Conservation (phyloP, 2,329 filamentous ascomycete genomes). For the Xylaria sp. region DNA sequence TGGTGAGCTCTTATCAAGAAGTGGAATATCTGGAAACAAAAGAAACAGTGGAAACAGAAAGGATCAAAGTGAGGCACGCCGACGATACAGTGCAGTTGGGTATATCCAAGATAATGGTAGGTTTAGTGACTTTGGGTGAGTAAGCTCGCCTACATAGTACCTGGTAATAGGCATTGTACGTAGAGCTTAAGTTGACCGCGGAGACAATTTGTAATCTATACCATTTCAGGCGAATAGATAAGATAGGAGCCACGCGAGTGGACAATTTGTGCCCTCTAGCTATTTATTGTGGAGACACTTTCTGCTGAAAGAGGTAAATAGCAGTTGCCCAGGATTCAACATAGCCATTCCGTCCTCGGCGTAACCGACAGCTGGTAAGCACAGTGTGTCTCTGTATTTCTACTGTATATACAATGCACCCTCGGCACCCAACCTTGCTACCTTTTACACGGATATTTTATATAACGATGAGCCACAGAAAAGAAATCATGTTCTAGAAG, state of each 20-base stretch:
- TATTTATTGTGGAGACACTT: not conserved
- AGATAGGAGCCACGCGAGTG: conserved; percentile 9
- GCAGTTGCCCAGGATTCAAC: not conserved
- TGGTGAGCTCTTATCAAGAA: not conserved
- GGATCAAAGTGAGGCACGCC: not conserved
- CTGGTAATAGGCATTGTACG: not conserved
- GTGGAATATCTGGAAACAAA: conserved; percentile 6
- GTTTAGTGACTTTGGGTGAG: not conserved
- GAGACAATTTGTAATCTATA: conserved; percentile 4
- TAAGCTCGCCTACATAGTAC: not conserved
- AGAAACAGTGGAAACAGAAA: conserved; percentile 3
- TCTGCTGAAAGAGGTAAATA: not conserved
- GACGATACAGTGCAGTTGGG: not conserved
- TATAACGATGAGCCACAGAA: not conserved
- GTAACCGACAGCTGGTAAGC: conserved; percentile 4
- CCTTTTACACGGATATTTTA: not conserved
- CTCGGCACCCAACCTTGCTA: not conserved
- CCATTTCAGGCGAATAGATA: not conserved
- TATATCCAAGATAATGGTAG: not conserved
- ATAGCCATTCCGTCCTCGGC: conserved; percentile 17
- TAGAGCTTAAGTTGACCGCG: not conserved
- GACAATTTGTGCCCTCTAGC: conserved; percentile 2
- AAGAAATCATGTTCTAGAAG: conserved; percentile 11
- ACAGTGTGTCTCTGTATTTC: not conserved
- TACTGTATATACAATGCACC: not conserved